Conservation (phyloP, 495 filamentous ascomycete species). For the Penicillium lividum region DNA sequence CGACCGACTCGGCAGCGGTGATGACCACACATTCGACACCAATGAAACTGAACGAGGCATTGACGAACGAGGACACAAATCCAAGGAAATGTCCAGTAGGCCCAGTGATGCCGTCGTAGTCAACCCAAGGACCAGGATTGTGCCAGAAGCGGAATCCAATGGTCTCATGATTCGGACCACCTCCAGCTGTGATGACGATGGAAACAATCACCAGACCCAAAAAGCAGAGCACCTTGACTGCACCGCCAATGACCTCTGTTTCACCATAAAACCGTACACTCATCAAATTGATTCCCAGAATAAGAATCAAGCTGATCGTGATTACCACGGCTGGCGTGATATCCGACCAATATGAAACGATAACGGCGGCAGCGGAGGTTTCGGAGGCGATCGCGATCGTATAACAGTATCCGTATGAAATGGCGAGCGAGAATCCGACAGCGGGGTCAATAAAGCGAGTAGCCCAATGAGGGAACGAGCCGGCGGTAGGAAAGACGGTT, state of each 20-base stretch:
- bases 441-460: slow-evolving; percentile 69
- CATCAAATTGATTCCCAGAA: slow-evolving; percentile 67
- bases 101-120: slow-evolving; percentile 37
- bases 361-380: slow-evolving; percentile 68
- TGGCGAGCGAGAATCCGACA: slow-evolving; percentile 70
- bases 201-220: slow-evolving; percentile 66
- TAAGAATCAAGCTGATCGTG: slow-evolving; percentile 65
- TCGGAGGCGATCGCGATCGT: slow-evolving; percentile 70
- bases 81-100: slow-evolving; percentile 45
- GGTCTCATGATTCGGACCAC: slow-evolving; percentile 58
- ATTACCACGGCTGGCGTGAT: slow-evolving; percentile 62
- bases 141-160: slow-evolving; percentile 74
- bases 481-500: slow-evolving; percentile 69
- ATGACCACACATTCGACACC: slow-evolving; percentile 73
- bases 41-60: slow-evolving; percentile 54
- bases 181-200: slow-evolving; percentile 70
- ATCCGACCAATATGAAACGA: slow-evolving; percentile 69
- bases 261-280: slow-evolving; percentile 72
- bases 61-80: slow-evolving; percentile 48
- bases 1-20: slow-evolving; percentile 79
- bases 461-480: slow-evolving; percentile 73
- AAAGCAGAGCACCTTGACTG: slow-evolving; percentile 75
- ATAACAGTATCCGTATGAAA: slow-evolving; percentile 50
- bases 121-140: slow-evolving; percentile 44
- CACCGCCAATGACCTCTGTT: slow-evolving; percentile 71